Conservation (phyloP, 2,329 filamentous ascomycete genomes). For the Stemphylium lycopersici region DNA sequence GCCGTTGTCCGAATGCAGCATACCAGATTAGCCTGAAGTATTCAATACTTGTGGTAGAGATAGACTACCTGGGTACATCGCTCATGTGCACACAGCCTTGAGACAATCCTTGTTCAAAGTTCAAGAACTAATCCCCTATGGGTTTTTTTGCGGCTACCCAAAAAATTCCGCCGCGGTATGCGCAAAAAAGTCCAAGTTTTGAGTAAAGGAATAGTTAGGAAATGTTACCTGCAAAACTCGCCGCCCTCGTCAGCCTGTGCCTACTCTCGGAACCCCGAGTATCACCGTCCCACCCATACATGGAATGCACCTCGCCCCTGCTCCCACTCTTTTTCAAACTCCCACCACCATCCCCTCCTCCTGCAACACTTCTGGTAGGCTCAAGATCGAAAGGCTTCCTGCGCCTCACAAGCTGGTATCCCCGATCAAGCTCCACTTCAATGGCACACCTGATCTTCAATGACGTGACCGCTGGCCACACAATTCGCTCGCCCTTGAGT, state of each 20-base stretch:
- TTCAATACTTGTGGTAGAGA: not conserved
- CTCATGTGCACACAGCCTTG: not conserved
- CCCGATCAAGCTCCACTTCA: conserved; percentile 84
- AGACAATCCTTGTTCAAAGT: not conserved
- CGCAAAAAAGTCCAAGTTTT: not conserved
- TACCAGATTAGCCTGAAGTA: not conserved
- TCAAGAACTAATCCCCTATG: not conserved
- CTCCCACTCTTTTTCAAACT: conserved; percentile 33
- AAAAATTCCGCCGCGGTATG: not conserved
- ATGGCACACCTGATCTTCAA: conserved; percentile 82
- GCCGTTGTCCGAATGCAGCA: not conserved
- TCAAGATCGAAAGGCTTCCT: conserved; percentile 49
- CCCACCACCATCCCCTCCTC: conserved; percentile 6
- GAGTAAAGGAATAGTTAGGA: not conserved
- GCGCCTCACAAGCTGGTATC: conserved; percentile 79
- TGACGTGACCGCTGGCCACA: conserved; percentile 88
- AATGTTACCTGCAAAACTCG: conserved; percentile 35
- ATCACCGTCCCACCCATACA: conserved; percentile 18
- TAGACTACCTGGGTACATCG: not conserved
- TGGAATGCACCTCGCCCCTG: conserved; percentile 23
- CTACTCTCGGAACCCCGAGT: conserved; percentile 3
- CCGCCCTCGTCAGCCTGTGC: conserved; percentile 31
- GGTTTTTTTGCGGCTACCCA: not conserved
- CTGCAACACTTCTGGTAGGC: conserved; percentile 12
- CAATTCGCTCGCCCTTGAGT: conserved; percentile 78